phyloP scores from a whole-genome alignment of 1,139 yeast genomes.

The Blastobotrys serpentis region DNA sequence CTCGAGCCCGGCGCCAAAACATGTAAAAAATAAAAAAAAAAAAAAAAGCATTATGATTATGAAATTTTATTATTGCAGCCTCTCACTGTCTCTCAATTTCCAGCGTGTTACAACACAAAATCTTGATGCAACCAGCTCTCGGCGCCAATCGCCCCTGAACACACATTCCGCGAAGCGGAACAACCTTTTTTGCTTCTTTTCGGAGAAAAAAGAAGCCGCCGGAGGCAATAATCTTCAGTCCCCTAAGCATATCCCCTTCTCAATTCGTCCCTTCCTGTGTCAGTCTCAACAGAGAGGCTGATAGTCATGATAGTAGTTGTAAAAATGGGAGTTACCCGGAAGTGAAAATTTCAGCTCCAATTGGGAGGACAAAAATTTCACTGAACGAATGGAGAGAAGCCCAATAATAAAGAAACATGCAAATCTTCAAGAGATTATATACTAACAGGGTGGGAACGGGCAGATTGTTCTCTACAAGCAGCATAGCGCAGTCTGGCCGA shows the following conservation, averaged over 20 bases:
- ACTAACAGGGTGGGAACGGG: neutral
- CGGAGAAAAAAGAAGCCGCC: neutral
- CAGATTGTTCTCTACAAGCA: conserved; percentile 2
- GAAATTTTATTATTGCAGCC: too few species aligned
- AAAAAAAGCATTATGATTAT: too few species aligned
- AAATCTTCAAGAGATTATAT: neutral
- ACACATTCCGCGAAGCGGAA: too few species aligned
- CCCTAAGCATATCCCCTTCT: too few species aligned
- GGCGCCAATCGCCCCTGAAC: too few species aligned
- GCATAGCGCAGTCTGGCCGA: neutral
- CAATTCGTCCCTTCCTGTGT: neutral
- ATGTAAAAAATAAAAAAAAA: neutral
- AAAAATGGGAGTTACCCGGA: neutral
- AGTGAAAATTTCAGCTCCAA: neutral
- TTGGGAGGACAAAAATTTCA: neutral
- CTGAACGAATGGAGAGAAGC: neutral
- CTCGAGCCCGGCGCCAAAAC: neutral
- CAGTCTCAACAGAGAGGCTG: neutral
- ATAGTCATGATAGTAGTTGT: neutral
- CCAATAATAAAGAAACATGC: neutral
- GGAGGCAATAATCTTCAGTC: too few species aligned
- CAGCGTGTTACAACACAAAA: too few species aligned
- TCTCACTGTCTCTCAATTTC: too few species aligned
- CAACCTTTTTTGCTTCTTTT: neutral
- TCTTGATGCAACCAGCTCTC: too few species aligned